These are phyloP conservation scores for Podila clonocystis DNA, from an alignment of 192 early-diverging fungal genomes.

Conservation along the genomic window DNA sequence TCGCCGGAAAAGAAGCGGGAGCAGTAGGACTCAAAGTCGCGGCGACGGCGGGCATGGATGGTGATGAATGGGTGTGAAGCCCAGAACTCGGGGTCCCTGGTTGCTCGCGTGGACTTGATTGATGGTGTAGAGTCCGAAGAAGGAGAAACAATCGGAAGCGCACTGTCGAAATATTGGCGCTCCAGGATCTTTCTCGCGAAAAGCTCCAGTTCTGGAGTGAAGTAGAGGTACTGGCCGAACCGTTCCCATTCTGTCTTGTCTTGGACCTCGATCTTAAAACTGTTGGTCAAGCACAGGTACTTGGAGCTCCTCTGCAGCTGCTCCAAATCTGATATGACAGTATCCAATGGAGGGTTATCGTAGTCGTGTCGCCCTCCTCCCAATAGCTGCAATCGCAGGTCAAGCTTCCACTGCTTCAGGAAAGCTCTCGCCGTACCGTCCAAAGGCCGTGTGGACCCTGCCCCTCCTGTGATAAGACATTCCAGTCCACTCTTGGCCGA, in stretches of 20 bases:
- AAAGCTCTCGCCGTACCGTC: constrained; percentile 30
- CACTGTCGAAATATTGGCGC: background rate
- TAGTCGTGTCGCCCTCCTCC: background rate
- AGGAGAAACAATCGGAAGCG: background rate
- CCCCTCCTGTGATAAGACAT: constrained; percentile 26
- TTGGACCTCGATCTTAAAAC: constrained; percentile 20
- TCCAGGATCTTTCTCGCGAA: constrained; percentile 22
- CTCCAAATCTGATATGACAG: constrained; percentile 5
- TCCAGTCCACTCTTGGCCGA: background rate
- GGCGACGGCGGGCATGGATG: constrained; percentile 27
- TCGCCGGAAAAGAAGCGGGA: constrained; percentile 5
- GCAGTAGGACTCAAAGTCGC: constrained; percentile 29
- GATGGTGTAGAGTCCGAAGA: background rate
- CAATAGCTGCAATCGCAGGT: background rate
- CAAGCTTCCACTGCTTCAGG: constrained; percentile 25
- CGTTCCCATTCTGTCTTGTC: constrained; percentile 34
- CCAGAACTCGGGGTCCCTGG: background rate
- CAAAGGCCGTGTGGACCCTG: constrained; percentile 18
- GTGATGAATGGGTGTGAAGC: background rate
- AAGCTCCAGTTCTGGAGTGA: constrained; percentile 14
- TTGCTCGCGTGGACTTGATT: background rate
- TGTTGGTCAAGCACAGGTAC: constrained; percentile 32
- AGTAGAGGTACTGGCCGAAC: constrained; percentile 37
- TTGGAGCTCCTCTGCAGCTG: background rate
- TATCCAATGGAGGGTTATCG: background rate